Base-by-base conservation (phyloP, 2,329 filamentous ascomycete species). In the Pseudopithomyces chartarum region DNA sequence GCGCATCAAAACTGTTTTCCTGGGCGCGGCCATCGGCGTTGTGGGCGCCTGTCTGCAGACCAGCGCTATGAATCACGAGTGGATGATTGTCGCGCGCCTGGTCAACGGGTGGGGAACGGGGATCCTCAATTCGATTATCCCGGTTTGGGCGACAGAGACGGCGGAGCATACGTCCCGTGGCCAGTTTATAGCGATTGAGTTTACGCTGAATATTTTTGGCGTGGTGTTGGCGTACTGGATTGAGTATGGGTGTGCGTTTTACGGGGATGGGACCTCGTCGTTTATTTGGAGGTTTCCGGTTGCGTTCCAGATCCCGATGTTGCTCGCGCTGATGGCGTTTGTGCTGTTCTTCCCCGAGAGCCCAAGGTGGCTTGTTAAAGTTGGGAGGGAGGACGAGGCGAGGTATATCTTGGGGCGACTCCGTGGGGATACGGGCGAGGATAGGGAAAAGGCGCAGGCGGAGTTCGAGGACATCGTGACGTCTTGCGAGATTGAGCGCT, bases 281-380 rank as follows among this genome's bases (percentile, higher is more conserved):
- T 83, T 90, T 64, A 82, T 83, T 39, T 90, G 87, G 87, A 78
- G 87, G 4, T 90, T 91, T 61, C 87, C 87, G 0, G 84, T 90
- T 55, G 87, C 85, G 0, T 90, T 90, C 72, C 87, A 90, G 65
- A 89, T 90, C 33, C 72, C 88, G 0, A 86, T 87, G 15, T 80
- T 90, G 0, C 62, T 90, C 2, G 45, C 83, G 0, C 78, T 90
- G 0, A 78, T 90, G 52, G 67, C 62, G 0, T 69, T 79, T 2
- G 82, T 89, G 29, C 87, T 85, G 82, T 85, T 89, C 75, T 87
- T 90, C 71, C 89, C 88, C 0, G 89, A 91, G 61, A 88, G 86
- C 0, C 88, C 87, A 0, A 81, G 87, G 1, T 89, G 85, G 83
- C 81, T 91, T 0, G 82, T 85, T 60, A 90, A 90, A 61, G 84